A percentile compares a stretch with the other conserved stretches of the same genome.
These are phyloP conservation scores for Herpetomonas samuelpessoai DNA, from an alignment of 208 protist species.

Conservation along the genomic window DNA sequence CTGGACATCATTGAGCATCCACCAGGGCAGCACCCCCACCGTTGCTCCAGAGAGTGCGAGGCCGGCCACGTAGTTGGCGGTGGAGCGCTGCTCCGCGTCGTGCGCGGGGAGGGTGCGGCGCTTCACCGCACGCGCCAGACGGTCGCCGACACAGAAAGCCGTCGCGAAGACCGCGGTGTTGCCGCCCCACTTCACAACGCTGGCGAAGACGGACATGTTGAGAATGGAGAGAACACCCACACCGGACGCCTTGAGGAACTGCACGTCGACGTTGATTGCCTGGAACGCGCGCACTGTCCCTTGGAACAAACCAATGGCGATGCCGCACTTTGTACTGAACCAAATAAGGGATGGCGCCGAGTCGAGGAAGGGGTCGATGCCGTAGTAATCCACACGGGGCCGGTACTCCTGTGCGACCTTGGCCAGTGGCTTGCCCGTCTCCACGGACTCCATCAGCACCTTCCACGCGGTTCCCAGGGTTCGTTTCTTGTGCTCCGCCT, in stretches of 20 bases:
- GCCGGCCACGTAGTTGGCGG: slow-evolving; percentile 68
- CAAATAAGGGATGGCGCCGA: slow-evolving; percentile 70
- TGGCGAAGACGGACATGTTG: slow-evolving; percentile 80
- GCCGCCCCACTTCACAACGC: slow-evolving; percentile 83
- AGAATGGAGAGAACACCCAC: slow-evolving; percentile 77
- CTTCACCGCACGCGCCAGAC: slow-evolving; percentile 46
- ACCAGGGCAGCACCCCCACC: slow-evolving; percentile 84
- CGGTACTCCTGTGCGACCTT: slow-evolving; percentile 76
- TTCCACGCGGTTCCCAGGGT: slow-evolving; percentile 45
- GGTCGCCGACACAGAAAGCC: slow-evolving; percentile 77
- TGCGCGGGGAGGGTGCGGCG: slow-evolving; percentile 43
- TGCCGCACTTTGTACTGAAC: slow-evolving; percentile 80
- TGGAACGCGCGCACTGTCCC: slow-evolving; percentile 61
- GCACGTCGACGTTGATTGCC: slow-evolving; percentile 77
- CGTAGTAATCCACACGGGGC: slow-evolving; percentile 73
- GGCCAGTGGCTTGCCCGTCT: slow-evolving; percentile 59
- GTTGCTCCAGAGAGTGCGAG: slow-evolving; percentile 67
- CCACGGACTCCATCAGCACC: slow-evolving; percentile 58
- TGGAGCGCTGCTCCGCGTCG: slow-evolving; percentile 60
- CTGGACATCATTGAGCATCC: slow-evolving; percentile 66
- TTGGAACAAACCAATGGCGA: slow-evolving; percentile 73
- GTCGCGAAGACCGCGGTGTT: slow-evolving; percentile 58
- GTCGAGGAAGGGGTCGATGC: slow-evolving; percentile 78
- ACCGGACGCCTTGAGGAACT: slow-evolving; percentile 78
- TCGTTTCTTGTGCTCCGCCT: neutral